Evolutionary conservation across 164 flowering plant genomes (phyloP).

Genomic region (Piper longum): DNA sequence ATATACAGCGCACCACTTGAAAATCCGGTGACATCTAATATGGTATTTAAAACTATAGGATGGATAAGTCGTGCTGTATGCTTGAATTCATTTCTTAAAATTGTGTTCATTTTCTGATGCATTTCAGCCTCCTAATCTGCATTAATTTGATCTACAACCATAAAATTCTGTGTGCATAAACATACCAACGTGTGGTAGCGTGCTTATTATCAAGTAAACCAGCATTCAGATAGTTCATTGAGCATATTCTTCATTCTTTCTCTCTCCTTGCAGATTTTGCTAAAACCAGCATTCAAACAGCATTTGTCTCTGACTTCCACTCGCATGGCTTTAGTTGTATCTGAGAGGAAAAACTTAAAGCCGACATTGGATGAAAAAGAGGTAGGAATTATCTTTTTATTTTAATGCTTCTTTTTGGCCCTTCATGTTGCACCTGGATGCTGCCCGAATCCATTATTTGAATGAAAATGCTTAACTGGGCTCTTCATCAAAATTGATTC

Average conservation of each 20-base stretch:
- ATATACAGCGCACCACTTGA: too few relatives aligned
- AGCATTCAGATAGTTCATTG: not conserved
- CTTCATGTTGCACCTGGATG: not conserved
- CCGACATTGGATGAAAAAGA: conserved; percentile 14
- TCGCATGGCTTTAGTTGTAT: conserved; percentile 38
- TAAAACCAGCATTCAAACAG: conserved; percentile 42
- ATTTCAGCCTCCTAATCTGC: too few relatives aligned
- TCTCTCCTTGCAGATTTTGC: conserved; percentile 31
- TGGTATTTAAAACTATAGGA: too few relatives aligned
- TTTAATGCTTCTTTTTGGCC: not conserved
- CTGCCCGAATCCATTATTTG: not conserved
- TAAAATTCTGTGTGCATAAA: too few relatives aligned
- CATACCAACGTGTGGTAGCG: too few relatives aligned
- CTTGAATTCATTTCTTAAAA: too few relatives aligned
- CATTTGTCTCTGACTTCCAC: conserved; percentile 56
- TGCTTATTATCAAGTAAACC: too few relatives aligned
- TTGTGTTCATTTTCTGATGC: too few relatives aligned
- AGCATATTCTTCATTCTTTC: not conserved
- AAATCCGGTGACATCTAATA: not conserved
- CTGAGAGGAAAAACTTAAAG: conserved; percentile 17
- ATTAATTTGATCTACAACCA: too few relatives aligned
- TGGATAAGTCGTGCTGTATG: too few relatives aligned
- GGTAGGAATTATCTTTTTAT: not conserved
- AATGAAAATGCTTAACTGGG: too few relatives aligned
- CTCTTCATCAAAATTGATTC: too few relatives aligned